A percentile compares a stretch with the other conserved stretches of the same genome.
Conservation (phyloP, 257 asterid species). For the Solanum arcanum region DNA sequence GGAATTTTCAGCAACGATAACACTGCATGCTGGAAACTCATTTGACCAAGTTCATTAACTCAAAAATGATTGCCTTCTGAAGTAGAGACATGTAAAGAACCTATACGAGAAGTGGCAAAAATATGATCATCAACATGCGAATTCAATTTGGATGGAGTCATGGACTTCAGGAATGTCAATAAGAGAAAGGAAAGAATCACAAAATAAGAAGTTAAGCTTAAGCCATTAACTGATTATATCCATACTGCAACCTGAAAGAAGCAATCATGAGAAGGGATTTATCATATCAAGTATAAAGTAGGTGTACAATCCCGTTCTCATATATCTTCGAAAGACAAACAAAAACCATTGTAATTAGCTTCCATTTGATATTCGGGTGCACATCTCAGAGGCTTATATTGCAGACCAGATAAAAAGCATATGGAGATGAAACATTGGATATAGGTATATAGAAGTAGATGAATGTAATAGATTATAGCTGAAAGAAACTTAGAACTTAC, state of each 20-base stretch:
- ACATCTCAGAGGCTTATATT: neutral
- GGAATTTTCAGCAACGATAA: neutral
- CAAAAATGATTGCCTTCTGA: neutral
- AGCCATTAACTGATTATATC: neutral
- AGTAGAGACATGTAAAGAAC: neutral
- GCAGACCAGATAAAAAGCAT: neutral
- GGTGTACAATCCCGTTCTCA: neutral
- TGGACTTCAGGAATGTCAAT: neutral
- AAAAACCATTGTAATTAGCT: neutral
- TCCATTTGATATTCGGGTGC: neutral
- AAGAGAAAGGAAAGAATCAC: neutral
- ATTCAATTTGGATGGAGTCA: neutral
- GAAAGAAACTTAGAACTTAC: neutral
- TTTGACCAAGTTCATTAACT: neutral
- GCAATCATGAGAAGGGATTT: neutral
- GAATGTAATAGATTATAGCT: neutral
- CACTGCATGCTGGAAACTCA: neutral
- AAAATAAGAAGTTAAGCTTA: neutral
- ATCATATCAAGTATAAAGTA: neutral
- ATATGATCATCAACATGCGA: neutral
- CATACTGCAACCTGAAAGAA: neutral
- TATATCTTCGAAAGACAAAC: neutral
- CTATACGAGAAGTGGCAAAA: neutral
- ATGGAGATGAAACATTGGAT: neutral
- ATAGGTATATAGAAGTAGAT: neutral